Evolutionary conservation across 164 flowering plant genomes (phyloP), one percentile per base, ranked within the genome.

Genomic region (Nelumbo lutea): DNA sequence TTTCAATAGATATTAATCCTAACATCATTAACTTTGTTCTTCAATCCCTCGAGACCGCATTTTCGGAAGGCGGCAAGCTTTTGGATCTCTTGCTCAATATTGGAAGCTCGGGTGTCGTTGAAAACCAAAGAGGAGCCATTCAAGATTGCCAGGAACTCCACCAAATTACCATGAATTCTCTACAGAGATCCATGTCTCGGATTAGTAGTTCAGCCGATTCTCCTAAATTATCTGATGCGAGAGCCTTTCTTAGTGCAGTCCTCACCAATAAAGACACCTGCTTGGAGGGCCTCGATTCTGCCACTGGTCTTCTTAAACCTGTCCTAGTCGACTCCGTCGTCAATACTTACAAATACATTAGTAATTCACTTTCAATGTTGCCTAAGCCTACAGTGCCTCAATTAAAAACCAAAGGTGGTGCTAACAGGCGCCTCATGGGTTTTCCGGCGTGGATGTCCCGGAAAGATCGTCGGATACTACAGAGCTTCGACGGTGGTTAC

Each of bases 231-330:
- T 69, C 72, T 1, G 95, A 86, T 66, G 89, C 87, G 0, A 81
- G 80, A 50, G 77, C 91, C 1, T 90, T 82, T 57, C 89, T 95
- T 9, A 90, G 91, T 47, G 97, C 96, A 2, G 88, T 97, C 6
- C 84, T 92, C 39, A 92, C 98, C 1, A 95, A 95, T 84, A 90
- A 87, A 79, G 75, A 75, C 78, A 95, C 98, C 0, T 95, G 98
- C 68, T 69, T 95, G 90, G 27, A 27, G 27, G 27, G 27, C 27
- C 27, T 27, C 27, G 27, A 27, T 27, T 27, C 27, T 27, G 27
- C 94, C 1, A 71, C 87, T 0, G 98, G 98, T 4, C 78, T 89
- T 1, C 47, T 68, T 13, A 87, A 89, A 72, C 81, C 85, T 1
- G 40, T 59, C 3, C 55, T 92, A 0, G 72, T 86, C 11, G 74